These are phyloP conservation scores for Cyclospora cayetanensis DNA, from an alignment of 169 alveolate genomes.

Conservation along the genomic window DNA sequence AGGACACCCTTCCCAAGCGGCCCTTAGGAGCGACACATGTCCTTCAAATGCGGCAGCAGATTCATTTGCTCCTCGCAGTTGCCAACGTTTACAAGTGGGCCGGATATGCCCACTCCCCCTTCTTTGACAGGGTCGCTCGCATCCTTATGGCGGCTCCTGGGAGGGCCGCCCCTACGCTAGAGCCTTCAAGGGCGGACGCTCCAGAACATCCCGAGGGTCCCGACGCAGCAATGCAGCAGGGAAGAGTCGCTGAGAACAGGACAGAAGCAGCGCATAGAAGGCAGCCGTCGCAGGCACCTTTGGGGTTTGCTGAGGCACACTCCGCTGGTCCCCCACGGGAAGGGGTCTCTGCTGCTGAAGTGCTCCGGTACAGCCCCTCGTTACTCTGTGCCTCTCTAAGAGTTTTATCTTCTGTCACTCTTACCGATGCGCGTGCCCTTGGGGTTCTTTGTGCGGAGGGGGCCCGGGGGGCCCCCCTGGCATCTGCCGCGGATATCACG, in stretches of 20 bases:
- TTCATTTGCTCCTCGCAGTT: slow-evolving; percentile 19
- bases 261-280: too few species aligned
- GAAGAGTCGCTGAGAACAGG: too few species aligned
- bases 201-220: too few species aligned
- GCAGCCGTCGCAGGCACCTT: too few species aligned
- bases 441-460: background rate
- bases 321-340: too few species aligned
- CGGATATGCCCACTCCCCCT: slow-evolving; percentile 57
- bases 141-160: background rate
- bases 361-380: background rate
- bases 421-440: background rate
- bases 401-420: background rate
- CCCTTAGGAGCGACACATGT: too few species aligned
- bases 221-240: too few species aligned
- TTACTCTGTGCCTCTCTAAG: background rate
- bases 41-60: background rate
- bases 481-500: background rate
- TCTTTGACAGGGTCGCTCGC: slow-evolving; percentile 28
- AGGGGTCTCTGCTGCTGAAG: background rate
- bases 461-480: slow-evolving; percentile 5
- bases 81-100: slow-evolving; percentile 65
- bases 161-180: background rate
- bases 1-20: background rate
- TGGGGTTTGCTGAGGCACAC: background rate
- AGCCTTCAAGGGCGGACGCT: background rate